Evolutionary conservation across 2,329 filamentous ascomycete species (phyloP).

Genomic region (Penicillium freii): DNA sequence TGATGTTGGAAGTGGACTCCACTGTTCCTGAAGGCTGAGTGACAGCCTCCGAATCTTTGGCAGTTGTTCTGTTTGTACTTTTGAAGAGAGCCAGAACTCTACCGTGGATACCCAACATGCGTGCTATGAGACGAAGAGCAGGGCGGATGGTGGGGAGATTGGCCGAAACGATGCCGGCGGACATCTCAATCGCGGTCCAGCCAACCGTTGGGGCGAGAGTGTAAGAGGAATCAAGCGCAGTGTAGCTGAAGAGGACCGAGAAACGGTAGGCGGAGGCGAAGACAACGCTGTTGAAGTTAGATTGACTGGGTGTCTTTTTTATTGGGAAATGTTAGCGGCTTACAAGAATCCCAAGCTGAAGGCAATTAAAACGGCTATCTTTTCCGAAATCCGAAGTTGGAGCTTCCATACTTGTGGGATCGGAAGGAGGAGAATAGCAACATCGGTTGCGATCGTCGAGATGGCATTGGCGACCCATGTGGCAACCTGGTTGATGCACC

Average conservation of each 20-base stretch:
- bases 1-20: background rate
- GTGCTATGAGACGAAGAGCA: conserved; percentile 22
- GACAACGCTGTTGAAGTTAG: background rate
- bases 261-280: background rate
- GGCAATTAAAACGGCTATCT: background rate
- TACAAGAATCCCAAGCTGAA: conserved; percentile 1
- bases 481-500: conserved; percentile 17
- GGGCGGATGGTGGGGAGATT: conserved; percentile 29
- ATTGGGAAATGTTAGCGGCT: background rate
- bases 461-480: background rate
- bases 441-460: conserved; percentile 27
- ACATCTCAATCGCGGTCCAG: conserved; percentile 33
- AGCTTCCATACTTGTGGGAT: conserved; percentile 31
- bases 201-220: conserved; percentile 30
- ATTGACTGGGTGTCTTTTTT: background rate
- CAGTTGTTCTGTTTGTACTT: background rate
- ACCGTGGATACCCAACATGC: background rate
- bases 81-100: background rate
- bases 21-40: background rate
- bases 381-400: conserved; percentile 22
- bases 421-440: conserved; percentile 27
- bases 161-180: conserved; percentile 30
- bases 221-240: conserved; percentile 20
- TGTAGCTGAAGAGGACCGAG: background rate
- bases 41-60: background rate